phyloP scores from a whole-genome alignment of 192 early-diverging fungal species.

The Mortierella antarctica region DNA sequence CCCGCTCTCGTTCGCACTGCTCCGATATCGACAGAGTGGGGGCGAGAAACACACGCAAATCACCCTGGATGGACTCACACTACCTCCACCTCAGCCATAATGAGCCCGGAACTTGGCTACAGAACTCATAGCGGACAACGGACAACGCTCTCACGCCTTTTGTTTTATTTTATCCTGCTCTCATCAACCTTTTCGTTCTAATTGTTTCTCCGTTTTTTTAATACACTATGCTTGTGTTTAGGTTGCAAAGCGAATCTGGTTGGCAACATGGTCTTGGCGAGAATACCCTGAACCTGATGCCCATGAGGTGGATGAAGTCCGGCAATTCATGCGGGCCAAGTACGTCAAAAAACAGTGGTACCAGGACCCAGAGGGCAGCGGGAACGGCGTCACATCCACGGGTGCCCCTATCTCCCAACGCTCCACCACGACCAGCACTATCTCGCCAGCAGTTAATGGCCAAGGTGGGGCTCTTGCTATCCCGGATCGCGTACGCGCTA shows the following conservation, averaged over 20 bases:
- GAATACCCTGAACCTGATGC: constrained; percentile 55
- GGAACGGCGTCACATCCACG: background rate
- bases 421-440: background rate
- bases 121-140: too few species aligned
- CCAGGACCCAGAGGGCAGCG: constrained; percentile 13
- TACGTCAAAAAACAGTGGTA: constrained; percentile 55
- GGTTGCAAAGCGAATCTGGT: constrained; percentile 47
- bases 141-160: too few species aligned
- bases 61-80: background rate
- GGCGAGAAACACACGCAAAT: constrained; percentile 5
- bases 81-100: too few species aligned
- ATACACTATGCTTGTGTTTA: background rate
- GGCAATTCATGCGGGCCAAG: constrained; percentile 56
- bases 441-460: background rate
- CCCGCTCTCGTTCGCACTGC: background rate
- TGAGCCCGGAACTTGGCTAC: too few species aligned
- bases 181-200: background rate
- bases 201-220: background rate
- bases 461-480: background rate
- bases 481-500: constrained; percentile 14
- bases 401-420: background rate
- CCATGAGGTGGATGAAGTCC: constrained; percentile 43
- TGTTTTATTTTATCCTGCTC: background rate
- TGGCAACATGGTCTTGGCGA: constrained; percentile 53
- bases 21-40: constrained; percentile 6